Conservation (phyloP, 2,329 filamentous ascomycete species). For the Phialemonium atrogriseum region DNA sequence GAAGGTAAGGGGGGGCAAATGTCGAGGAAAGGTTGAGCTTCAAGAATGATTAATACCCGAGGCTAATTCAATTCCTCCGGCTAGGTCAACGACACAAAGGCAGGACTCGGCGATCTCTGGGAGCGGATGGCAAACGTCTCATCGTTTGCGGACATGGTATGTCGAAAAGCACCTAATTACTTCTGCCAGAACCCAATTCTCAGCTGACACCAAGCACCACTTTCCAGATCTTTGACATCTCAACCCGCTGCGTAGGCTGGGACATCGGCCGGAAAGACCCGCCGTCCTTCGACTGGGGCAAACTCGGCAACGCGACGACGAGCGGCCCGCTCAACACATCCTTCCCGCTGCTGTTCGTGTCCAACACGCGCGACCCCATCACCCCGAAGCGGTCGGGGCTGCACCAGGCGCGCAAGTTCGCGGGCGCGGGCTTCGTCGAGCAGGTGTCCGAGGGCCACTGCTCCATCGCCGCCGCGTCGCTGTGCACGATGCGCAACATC, state of each 20-base stretch:
- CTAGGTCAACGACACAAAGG: constrained; percentile 21
- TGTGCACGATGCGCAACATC: constrained; percentile 25
- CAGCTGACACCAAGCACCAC: constrained; percentile 8
- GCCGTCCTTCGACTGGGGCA: constrained; percentile 18
- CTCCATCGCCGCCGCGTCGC: constrained; percentile 22
- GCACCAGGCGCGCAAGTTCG: constrained; percentile 28
- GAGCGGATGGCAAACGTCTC: constrained; percentile 21
- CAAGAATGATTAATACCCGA: neutral
- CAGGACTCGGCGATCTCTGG: constrained; percentile 18
- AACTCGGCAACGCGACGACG: constrained; percentile 18
- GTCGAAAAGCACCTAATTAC: too few relatives aligned
- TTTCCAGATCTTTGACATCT: constrained; percentile 7
- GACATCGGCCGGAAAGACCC: constrained; percentile 19
- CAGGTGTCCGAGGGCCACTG: constrained; percentile 27
- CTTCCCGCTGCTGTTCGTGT: constrained; percentile 48
- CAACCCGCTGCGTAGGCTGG: constrained; percentile 18
- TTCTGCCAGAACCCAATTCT: constrained; percentile 4
- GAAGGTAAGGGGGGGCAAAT: constrained; percentile 15
- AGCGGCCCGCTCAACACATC: constrained; percentile 30
- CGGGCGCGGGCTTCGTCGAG: constrained; percentile 27
- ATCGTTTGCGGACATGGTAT: constrained; percentile 27
- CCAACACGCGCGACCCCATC: constrained; percentile 50
- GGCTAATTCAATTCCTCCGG: neutral
- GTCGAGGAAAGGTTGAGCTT: constrained; percentile 1
- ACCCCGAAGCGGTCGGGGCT: constrained; percentile 43